These are phyloP conservation scores for Diaporthe humulicola DNA, from an alignment of 2,329 filamentous ascomycete genomes.

Conservation along the genomic window DNA sequence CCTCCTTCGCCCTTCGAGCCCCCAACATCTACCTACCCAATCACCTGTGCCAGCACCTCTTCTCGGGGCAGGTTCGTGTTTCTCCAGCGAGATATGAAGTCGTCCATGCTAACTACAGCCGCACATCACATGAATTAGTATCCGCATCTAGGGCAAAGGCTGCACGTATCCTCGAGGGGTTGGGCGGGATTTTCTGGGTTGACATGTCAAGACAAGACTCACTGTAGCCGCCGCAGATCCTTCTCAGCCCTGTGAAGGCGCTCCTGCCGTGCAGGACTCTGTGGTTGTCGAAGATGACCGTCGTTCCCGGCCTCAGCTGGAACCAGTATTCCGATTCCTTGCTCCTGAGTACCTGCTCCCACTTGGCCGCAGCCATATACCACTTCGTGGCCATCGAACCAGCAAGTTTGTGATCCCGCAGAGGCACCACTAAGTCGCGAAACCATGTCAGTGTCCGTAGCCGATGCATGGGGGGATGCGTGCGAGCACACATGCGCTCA, in stretches of 20 bases:
- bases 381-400: constrained; percentile 59
- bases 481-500: background rate
- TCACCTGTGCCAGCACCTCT: constrained; percentile 54
- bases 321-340: constrained; percentile 80
- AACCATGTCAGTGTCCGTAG: constrained; percentile 5
- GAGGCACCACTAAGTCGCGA: constrained; percentile 63
- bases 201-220: constrained; percentile 54
- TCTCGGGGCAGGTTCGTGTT: constrained; percentile 74
- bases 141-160: background rate
- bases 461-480: background rate
- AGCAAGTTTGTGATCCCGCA: constrained; percentile 46
- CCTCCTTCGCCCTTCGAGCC: constrained; percentile 57
- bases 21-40: constrained; percentile 48
- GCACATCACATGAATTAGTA: constrained; percentile 38
- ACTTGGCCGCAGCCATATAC: constrained; percentile 85
- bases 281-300: constrained; percentile 96
- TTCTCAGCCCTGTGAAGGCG: constrained; percentile 84
- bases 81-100: constrained; percentile 82
- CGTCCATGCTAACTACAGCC: constrained; percentile 78
- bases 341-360: constrained; percentile 76
- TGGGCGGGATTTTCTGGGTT: background rate
- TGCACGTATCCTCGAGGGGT: background rate
- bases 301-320: constrained; percentile 82
- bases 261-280: constrained; percentile 89
- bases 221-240: constrained; percentile 94